Percentiles rank a stretch among this genome's conserved stretches.
Conservation (phyloP, 2,329 filamentous ascomycete genomes). For the Claviceps africana region DNA sequence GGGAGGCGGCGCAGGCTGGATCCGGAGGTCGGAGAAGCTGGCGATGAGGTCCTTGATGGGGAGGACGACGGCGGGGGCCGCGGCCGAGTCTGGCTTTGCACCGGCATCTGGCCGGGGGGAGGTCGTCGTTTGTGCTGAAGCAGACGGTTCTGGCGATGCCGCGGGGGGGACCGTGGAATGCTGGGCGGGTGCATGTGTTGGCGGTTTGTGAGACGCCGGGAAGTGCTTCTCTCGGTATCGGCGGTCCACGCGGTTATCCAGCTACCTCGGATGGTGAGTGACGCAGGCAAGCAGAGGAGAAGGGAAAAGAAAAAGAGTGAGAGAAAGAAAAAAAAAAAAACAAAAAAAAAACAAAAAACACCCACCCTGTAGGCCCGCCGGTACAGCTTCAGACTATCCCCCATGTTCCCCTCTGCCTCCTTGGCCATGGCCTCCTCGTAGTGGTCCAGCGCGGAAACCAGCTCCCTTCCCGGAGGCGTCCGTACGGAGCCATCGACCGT, state of each 20-base stretch:
- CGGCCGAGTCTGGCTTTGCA: no score
- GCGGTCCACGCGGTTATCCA: conserved; percentile 75
- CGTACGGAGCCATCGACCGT: conserved; percentile 8
- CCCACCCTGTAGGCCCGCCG: conserved; percentile 73
- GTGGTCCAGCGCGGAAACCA: conserved; percentile 72
- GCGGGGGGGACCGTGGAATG: conserved; percentile 10
- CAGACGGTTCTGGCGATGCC: neutral
- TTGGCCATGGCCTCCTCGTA: conserved; percentile 86
- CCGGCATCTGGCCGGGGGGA: neutral
- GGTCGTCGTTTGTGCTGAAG: neutral
- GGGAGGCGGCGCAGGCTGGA: conserved; percentile 51
- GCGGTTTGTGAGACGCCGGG: conserved; percentile 30
- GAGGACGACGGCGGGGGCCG: conserved; percentile 28
- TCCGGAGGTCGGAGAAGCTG: conserved; percentile 57
- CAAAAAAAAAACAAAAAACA: neutral
- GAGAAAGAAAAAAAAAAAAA: neutral
- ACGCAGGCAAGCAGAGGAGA: neutral
- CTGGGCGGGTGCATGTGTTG: conserved; percentile 29
- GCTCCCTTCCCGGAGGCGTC: conserved; percentile 26
- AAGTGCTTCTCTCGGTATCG: conserved; percentile 87
- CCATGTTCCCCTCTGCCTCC: conserved; percentile 71
- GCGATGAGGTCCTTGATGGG: conserved; percentile 56
- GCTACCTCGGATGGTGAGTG: conserved; percentile 32
- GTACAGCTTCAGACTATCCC: conserved; percentile 79
- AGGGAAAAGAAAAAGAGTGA: neutral